phyloP scores from a whole-genome alignment of 78 protist species.

The Planoprotostelium fungivorum region DNA sequence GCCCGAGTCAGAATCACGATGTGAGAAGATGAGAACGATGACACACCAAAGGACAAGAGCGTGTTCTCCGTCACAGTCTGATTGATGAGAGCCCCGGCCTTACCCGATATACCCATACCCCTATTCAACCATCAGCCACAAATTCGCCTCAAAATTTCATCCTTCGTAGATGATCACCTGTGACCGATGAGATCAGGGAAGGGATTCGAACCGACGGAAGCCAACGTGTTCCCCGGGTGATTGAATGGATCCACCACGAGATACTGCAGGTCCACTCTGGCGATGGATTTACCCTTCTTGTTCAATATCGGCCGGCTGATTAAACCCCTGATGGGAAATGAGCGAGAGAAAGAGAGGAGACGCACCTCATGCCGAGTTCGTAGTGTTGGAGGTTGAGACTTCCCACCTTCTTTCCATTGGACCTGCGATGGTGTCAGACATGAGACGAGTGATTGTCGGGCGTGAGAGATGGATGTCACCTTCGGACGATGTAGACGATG shows the following conservation, averaged over 20 bases:
- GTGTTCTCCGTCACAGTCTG: slow-evolving; percentile 14
- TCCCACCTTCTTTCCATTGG: background rate
- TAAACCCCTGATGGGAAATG: background rate
- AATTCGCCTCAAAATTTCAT: background rate
- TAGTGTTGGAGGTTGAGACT: background rate
- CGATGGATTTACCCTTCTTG: background rate
- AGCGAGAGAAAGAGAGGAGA: background rate
- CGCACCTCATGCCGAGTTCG: background rate
- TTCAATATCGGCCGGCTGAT: background rate
- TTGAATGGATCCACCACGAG: background rate
- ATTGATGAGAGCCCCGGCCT: background rate
- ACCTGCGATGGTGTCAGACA: background rate
- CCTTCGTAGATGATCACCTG: background rate
- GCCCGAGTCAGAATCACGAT: background rate
- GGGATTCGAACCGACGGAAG: background rate
- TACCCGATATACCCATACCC: background rate
- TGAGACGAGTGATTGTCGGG: background rate
- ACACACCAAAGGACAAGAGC: slow-evolving; percentile 3
- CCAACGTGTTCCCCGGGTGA: background rate
- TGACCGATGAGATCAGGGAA: background rate
- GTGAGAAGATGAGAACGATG: background rate
- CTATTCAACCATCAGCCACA: background rate
- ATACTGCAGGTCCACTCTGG: background rate
- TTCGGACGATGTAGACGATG: background rate
- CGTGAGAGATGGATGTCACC: background rate